Percentiles rank a stretch among this genome's conserved stretches.
Conservation (phyloP, 225 moss, liverwort and hornwort species). For the Bryum argenteum region DNA sequence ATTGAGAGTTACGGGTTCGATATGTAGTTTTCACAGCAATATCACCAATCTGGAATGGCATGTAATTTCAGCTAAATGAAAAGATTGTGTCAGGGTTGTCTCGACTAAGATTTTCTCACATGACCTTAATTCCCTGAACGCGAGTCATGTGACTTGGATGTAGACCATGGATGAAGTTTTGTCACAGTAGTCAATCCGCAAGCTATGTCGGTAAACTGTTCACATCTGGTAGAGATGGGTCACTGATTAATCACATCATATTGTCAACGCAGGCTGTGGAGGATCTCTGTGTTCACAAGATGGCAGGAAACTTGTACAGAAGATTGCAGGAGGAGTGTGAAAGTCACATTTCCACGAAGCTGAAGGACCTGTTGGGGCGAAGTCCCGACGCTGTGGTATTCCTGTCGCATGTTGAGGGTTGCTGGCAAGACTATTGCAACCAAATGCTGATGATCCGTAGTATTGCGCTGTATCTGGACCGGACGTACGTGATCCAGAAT, state of each 20-base stretch:
- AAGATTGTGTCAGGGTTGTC: too few relatives aligned
- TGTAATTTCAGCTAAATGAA: too few relatives aligned
- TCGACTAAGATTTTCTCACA: too few relatives aligned
- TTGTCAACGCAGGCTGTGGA: constrained; percentile 72
- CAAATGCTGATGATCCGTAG: constrained; percentile 96
- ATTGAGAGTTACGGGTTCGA: too few relatives aligned
- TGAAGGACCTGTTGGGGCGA: constrained; percentile 69
- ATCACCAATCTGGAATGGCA: too few relatives aligned
- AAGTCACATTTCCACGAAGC: constrained; percentile 71
- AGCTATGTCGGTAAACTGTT: not conserved
- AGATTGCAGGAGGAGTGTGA: constrained; percentile 93
- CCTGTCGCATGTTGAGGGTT: constrained; percentile 85
- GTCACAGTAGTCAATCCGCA: too few relatives aligned
- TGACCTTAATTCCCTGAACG: too few relatives aligned
- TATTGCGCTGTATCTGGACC: constrained; percentile 88
- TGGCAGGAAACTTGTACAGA: constrained; percentile 85
- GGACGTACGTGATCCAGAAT: constrained; percentile 93
- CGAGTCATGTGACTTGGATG: too few relatives aligned
- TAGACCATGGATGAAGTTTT: too few relatives aligned
- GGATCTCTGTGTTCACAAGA: constrained; percentile 94
- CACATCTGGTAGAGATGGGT: not conserved
- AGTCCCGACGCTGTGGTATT: constrained; percentile 94
- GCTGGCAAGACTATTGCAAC: constrained; percentile 97
- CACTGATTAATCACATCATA: constrained; percentile 11
- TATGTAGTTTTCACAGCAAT: too few relatives aligned